Evolutionary conservation across 2,329 filamentous ascomycete species (phyloP), one percentile per base, ranked within the genome.

Genomic region (Aspergillus fructus): DNA sequence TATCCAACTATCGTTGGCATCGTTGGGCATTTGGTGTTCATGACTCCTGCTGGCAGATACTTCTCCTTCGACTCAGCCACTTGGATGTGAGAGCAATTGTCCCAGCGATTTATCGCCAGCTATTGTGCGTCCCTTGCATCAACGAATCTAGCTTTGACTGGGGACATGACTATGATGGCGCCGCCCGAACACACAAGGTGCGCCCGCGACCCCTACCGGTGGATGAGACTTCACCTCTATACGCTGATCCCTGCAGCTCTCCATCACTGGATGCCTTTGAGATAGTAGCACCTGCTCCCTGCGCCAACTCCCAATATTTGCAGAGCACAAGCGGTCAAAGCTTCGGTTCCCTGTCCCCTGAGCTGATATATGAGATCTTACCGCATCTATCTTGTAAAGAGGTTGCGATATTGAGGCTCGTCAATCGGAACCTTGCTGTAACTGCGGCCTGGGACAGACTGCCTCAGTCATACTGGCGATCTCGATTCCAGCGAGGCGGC

Each of bases 141-240:
- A 11, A 51, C 4, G 3, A 1, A 34, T 54, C 57, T 15, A n/a
- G 50, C 2, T 59, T 61, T 41, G 30, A 58, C 8, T 56, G 60
- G 40, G 60, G 60, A 3, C 62, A 62, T 40, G 55, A 59, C 21
- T 60, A 63, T 27, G 43, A 40, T n/a, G 59, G 62, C 8, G 59
- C 62, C 15, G 42, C 21, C 9, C 24, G 49, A 27, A 53, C 52
- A 19, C 54, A 57, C n/a, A 52, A 42, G 39, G 11, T 39, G 7
- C 4, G 40, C 11, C 56, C 53, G 12, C 24, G 40, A 21, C 47
- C 46, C 6, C 27, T 6, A 27, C 34, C 34, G n/a, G 34, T 49
- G 11, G 49, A 53, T 19, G 11, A 30, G 40, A 34, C 15, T 27
- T 50, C 42, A 17, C 39, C 4, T 42, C 40, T 55, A 11, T 61